These are phyloP conservation scores for Madurella fahalii DNA, from an alignment of 2,329 filamentous ascomycete genomes.

Conservation along the genomic window DNA sequence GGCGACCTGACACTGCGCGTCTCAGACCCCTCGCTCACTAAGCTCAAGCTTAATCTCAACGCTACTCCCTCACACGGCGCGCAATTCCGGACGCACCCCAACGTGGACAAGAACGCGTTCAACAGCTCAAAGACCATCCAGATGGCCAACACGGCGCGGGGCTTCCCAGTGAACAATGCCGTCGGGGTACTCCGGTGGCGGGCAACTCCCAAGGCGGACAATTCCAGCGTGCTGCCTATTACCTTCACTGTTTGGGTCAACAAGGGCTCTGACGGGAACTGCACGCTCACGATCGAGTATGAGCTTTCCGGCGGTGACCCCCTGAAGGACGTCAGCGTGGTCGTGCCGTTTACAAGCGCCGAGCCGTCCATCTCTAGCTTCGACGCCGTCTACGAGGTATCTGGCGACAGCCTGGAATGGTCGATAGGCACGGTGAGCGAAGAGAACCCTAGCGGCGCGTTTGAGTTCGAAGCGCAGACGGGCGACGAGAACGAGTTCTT, in stretches of 20 bases:
- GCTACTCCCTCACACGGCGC: slow-evolving; percentile 76
- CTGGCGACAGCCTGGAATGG: slow-evolving; percentile 91
- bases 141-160: slow-evolving; percentile 79
- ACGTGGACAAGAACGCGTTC: slow-evolving; percentile 88
- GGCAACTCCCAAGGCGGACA: slow-evolving; percentile 74
- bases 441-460: slow-evolving; percentile 76
- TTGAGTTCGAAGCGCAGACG: slow-evolving; percentile 91
- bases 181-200: slow-evolving; percentile 94
- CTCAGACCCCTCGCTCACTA: slow-evolving; percentile 81
- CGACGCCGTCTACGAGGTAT: slow-evolving; percentile 90
- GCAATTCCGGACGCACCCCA: slow-evolving; percentile 93
- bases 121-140: slow-evolving; percentile 79
- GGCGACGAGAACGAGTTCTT: slow-evolving; percentile 93
- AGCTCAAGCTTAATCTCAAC: slow-evolving; percentile 79
- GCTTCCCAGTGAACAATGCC: slow-evolving; percentile 91
- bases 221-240: slow-evolving; percentile 78
- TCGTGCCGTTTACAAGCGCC: slow-evolving; percentile 78
- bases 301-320: slow-evolving; percentile 78
- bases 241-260: slow-evolving; percentile 98
- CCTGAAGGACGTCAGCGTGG: slow-evolving; percentile 79
- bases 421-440: slow-evolving; percentile 81
- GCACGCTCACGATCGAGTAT: slow-evolving; percentile 91
- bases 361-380: slow-evolving; percentile 91
- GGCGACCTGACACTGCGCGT: slow-evolving; percentile 91
- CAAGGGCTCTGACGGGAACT: slow-evolving; percentile 73